Evolutionary conservation across 2,329 filamentous ascomycete genomes (phyloP).

Genomic region (Raffaelea ambrosiae): DNA sequence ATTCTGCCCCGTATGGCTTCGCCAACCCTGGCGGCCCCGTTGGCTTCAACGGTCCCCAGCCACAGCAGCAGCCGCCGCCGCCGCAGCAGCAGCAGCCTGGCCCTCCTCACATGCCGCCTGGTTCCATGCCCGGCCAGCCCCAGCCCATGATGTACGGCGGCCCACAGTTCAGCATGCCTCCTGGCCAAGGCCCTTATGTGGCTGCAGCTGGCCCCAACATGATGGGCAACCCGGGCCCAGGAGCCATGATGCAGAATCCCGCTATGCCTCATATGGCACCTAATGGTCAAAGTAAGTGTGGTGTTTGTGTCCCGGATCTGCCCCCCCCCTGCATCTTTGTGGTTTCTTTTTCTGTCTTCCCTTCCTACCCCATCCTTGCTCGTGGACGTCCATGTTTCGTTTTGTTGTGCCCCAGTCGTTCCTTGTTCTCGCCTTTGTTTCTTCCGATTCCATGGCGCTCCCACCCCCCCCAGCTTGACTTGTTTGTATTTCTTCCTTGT

Average conservation of each 20-base stretch:
- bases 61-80: slow-evolving; percentile 27
- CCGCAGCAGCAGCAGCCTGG: slow-evolving; percentile 7
- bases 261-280: slow-evolving; percentile 50
- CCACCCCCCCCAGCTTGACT: no score
- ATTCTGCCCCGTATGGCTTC: slow-evolving; percentile 46
- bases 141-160: slow-evolving; percentile 51
- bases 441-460: no score
- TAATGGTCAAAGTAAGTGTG: slow-evolving; percentile 51
- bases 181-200: slow-evolving; percentile 37
- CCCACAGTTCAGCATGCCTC: slow-evolving; percentile 46
- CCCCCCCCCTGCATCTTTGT: slow-evolving; percentile 4
- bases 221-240: slow-evolving; percentile 46
- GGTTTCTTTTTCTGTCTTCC: background rate
- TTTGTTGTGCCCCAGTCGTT: no score
- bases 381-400: no score
- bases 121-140: slow-evolving; percentile 29
- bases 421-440: no score
- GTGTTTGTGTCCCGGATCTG: slow-evolving; percentile 10
- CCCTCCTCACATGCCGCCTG: slow-evolving; percentile 33
- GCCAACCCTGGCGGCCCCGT: slow-evolving; percentile 42
- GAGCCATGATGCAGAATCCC: slow-evolving; percentile 56
- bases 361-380: no score
- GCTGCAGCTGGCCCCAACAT: slow-evolving; percentile 35
- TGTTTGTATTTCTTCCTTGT: background rate
- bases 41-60: slow-evolving; percentile 42